Evolutionary conservation across 345 rosid genomes (phyloP).

Genomic region (Linum tenue): DNA sequence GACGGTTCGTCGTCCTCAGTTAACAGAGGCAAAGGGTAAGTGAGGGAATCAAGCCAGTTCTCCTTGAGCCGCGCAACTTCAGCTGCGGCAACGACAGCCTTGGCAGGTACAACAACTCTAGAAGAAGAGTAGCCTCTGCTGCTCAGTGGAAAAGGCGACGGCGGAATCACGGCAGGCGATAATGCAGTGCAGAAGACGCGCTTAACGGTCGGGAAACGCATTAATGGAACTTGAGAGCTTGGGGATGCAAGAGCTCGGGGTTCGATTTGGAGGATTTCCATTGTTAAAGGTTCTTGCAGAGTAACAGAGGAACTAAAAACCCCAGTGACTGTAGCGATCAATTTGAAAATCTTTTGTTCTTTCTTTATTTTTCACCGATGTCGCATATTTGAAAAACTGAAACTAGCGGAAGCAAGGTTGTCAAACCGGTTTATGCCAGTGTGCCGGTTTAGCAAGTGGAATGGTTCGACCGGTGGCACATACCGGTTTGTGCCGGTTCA

Average conservation of each 20-base stretch:
- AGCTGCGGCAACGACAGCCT: conserved; percentile 5
- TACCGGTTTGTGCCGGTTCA: too few species aligned
- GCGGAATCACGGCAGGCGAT: not conserved
- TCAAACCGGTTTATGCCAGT: too few species aligned
- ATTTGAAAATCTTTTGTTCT: too few species aligned
- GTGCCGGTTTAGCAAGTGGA: too few species aligned
- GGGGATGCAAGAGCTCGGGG: not conserved
- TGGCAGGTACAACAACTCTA: conserved; percentile 9
- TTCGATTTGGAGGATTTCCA: conserved; percentile 13
- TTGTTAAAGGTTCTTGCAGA: not conserved
- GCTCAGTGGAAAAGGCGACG: not conserved
- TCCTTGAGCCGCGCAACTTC: conserved; percentile 36
- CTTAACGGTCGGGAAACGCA: not conserved
- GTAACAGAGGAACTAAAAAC: not conserved
- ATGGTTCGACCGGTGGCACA: too few species aligned
- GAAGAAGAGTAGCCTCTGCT: not conserved
- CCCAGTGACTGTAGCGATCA: not conserved
- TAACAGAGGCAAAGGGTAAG: conserved; percentile 23
- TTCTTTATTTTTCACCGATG: too few species aligned
- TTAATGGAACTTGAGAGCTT: not conserved
- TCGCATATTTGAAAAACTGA: too few species aligned
- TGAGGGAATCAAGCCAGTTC: conserved; percentile 58
- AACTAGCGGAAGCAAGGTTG: too few species aligned
- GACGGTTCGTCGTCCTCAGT: not conserved
- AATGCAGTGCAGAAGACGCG: not conserved